Evolutionary conservation across 2,329 filamentous ascomycete species (phyloP), one percentile per base, ranked within the genome.

Genomic region (Pseudocercospora fijiensis): DNA sequence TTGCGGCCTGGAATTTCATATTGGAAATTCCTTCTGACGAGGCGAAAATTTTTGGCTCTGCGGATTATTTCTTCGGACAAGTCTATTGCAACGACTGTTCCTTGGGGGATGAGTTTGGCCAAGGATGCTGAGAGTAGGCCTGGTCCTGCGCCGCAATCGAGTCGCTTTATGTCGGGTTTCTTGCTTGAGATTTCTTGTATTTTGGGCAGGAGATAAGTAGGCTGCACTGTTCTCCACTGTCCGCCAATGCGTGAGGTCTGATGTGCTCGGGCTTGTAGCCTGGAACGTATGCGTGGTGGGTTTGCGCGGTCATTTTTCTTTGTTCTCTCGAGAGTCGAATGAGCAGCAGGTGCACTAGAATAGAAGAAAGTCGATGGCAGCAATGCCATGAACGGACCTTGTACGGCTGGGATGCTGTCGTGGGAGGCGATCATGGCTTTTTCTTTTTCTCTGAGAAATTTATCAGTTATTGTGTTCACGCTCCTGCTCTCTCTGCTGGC

Each of bases 111-210:
- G 63, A 77, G 76, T 16, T 75, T 69, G 1, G 80, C 79, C 4
- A 83, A 71, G 7, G 78, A 78, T 7, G 75, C 73, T 1, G 79
- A 78, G 66, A 83, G 82, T 28, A 79, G 81, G 13, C 81, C 81
- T 2, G 81, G 79, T 0, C 81, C 81, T 43, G 79, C 78, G 33
- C 81, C 81, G 10, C 82, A 77, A 63, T 83, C 81, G 24, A 83
- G 78, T 41, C 82, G 62, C 72, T 61, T 75, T 70, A 72, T 74
- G 63, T 16, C 69, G 58, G 58, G 76, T 47, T 71, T 45, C 37
- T 41, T 18, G 16, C 37, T 41, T 2, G 3, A 41, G 2, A n/a
- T 18, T 18, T 41, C 37, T n/a, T 18, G 37, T 3, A 78, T 70
- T 3, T 61, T 69, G 8, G 75, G 70, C 4, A 78, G 62, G 3